Evolutionary conservation across 2,329 filamentous ascomycete genomes (phyloP).

Genomic region (Coleophoma cylindrospora): DNA sequence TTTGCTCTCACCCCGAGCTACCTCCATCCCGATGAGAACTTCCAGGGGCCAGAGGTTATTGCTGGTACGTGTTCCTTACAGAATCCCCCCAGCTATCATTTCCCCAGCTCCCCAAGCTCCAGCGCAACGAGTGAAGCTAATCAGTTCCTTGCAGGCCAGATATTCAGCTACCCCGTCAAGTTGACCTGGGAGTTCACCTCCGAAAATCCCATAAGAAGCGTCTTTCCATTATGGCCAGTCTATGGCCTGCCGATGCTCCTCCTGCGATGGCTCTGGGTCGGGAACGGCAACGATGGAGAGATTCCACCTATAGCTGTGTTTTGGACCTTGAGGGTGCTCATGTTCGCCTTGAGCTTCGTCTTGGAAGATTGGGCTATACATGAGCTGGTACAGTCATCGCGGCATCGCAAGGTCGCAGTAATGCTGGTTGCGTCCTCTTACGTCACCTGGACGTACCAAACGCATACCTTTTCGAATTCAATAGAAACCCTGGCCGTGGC

Average conservation of each 20-base stretch:
- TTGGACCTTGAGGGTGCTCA: slow-evolving; percentile 80
- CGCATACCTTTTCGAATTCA: slow-evolving; percentile 97
- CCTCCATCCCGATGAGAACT: slow-evolving; percentile 97
- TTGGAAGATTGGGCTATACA: slow-evolving; percentile 96
- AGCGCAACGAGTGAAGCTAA: not conserved
- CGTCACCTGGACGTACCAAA: slow-evolving; percentile 98
- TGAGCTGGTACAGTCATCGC: slow-evolving; percentile 76
- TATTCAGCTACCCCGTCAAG: slow-evolving; percentile 86
- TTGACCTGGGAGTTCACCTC: slow-evolving; percentile 96
- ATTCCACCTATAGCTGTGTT: slow-evolving; percentile 84
- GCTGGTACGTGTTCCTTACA: slow-evolving; percentile 57
- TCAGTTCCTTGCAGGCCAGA: slow-evolving; percentile 58
- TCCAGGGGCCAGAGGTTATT: slow-evolving; percentile 95
- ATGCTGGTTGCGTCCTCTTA: slow-evolving; percentile 91
- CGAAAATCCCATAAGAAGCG: slow-evolving; percentile 82
- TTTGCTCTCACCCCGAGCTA: slow-evolving; percentile 94
- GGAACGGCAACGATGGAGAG: slow-evolving; percentile 69
- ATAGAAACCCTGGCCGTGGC: slow-evolving; percentile 89
- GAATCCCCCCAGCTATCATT: not conserved
- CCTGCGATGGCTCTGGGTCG: slow-evolving; percentile 87
- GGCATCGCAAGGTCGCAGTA: slow-evolving; percentile 67
- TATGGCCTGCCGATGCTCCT: slow-evolving; percentile 94
- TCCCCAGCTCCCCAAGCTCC: not conserved
- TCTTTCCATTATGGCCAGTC: slow-evolving; percentile 93
- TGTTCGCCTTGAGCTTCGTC: slow-evolving; percentile 95